Base-by-base conservation (phyloP, 768 basidiomycete species). In the Mycena capillaripes region DNA sequence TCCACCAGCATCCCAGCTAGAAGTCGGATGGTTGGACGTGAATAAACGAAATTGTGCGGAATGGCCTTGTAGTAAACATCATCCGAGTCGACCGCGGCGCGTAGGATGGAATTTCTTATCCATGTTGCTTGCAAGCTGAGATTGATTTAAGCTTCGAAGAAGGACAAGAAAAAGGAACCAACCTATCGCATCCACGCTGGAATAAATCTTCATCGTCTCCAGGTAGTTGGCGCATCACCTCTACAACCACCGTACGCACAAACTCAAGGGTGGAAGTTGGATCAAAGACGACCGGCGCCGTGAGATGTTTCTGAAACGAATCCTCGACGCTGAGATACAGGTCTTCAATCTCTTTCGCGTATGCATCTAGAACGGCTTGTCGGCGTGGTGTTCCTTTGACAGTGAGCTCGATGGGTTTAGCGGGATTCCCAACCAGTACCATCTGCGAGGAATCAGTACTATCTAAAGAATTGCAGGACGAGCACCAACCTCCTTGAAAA, bases 131-230 rank as follows among this genome's bases (percentile, higher is more conserved):
- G 82, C 52, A 85, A 70, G 74, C 84, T 83, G 46, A 30, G 29
- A 12, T 55, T 32, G 23, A 12, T 70, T 17, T 29, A 36, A 32
- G 17, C 23, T n/a, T 53, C 16, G 40, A 11, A 17, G 53, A 42
- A 29, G 34, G 7, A 36, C 30, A 14, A 30, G 29, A 60, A 46
- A n/a, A 17, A 67, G 4, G 7, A 10, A 19, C 75, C 8, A 52
- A 84, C 83, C 84, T 84, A 66, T 86, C 84, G 60, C 84, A 84
- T 10, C 86, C 85, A 44, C 79, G 61, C 55, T 81, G 79, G 71
- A 86, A 86, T 30, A 87, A 58, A 65, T 86, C 84, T 27, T 81
- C 82, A 2, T 73, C 68, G 70, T 86, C 84, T 4, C 42, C 61
- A 8, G 82, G 73, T 11, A 68, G 58, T 10, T 62, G 46, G 12